phyloP scores from a whole-genome alignment of 2,329 filamentous ascomycete genomes.

The Emergomyces africanus region DNA sequence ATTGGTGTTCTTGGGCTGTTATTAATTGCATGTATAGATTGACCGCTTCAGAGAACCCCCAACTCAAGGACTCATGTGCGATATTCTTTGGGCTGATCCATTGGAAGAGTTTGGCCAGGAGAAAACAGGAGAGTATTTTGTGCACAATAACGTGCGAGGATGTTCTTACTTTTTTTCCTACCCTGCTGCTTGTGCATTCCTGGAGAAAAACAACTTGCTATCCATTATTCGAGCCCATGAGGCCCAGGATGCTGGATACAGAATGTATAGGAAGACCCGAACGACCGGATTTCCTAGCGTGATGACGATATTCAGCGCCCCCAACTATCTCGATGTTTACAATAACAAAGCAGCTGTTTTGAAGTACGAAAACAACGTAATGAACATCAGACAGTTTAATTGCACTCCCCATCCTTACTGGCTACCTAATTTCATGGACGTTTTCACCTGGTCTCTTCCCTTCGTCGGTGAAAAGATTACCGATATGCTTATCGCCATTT shows the following conservation, averaged over 20 bases:
- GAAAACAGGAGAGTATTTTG: conserved; percentile 93
- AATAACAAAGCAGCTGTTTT: conserved; percentile 99
- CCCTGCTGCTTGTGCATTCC: conserved; percentile 87
- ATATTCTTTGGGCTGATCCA: conserved; percentile 97
- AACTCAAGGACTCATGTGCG: conserved; percentile 96
- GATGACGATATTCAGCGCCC: conserved; percentile 99
- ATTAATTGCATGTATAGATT: conserved; percentile 46
- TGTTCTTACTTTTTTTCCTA: conserved; percentile 99
- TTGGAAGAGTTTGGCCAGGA: conserved; percentile 98
- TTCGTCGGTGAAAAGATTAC: conserved; percentile 99
- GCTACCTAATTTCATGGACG: conserved; percentile 99
- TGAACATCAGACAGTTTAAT: conserved; percentile 99
- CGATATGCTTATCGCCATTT: conserved; percentile 96
- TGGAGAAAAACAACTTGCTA: conserved; percentile 97
- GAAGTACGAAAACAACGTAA: conserved; percentile 99
- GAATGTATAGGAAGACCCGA: conserved; percentile 98
- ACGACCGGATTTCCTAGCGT: conserved; percentile 98
- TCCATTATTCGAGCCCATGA: conserved; percentile 97
- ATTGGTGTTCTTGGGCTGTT: conserved; percentile 6
- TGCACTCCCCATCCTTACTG: conserved; percentile 99
- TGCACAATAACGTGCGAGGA: conserved; percentile 96
- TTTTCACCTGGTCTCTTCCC: conserved; percentile 98
- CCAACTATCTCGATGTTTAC: conserved; percentile 97
- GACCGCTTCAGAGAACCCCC: conserved; percentile 96
- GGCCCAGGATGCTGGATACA: conserved; percentile 94